Evolutionary conservation across 2,329 filamentous ascomycete species (phyloP), one percentile per base, ranked within the genome.

Genomic region (Pseudogymnoascus sp.): DNA sequence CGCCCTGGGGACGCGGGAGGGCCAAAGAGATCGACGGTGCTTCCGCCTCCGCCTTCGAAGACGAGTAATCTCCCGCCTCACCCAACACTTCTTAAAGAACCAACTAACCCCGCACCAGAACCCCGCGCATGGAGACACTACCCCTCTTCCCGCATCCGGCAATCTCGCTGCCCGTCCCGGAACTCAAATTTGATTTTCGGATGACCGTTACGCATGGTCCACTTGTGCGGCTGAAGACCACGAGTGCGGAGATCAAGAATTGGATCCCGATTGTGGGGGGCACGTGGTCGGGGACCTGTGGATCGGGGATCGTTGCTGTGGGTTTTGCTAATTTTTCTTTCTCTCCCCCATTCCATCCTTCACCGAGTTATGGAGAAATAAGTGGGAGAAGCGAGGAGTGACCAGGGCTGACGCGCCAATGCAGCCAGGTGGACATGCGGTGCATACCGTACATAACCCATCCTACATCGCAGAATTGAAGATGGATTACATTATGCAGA

Each of bases 401-500:
- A 76, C 68, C 77, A 74, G 62, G 73, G 70, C 37, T 71, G 75
- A 63, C 54, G 76, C 21, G 70, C 75, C 25, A 70, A 74, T 28
- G 65, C 70, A 19, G 69, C 73, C 62, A 69, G 69, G 25, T 67
- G 68, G 45, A 70, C 72, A 31, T 69, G 70, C 60, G n/a, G 25
- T 31, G 5, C 48, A 54, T 54, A 54, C 11, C 10, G 48, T 31
- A 25, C 48, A 54, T 8, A 54, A 54, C n/a, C 25, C 25, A 54
- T 54, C 48, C 14, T 54, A 31, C 25, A 25, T 54, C 14, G 31
- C 48, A 11, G 48, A 54, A 54, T 75, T 81, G 43, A 79, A 82
- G 68, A 79, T 78, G n/a, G 78, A 77, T 34, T 83, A 81, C 69
- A 75, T 82, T 61, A 72, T 83, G 37, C 75, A 79, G 65, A 82